These are phyloP conservation scores for Exophiala dermatitidis DNA, from an alignment of 2,329 filamentous ascomycete genomes.

Conservation along the genomic window DNA sequence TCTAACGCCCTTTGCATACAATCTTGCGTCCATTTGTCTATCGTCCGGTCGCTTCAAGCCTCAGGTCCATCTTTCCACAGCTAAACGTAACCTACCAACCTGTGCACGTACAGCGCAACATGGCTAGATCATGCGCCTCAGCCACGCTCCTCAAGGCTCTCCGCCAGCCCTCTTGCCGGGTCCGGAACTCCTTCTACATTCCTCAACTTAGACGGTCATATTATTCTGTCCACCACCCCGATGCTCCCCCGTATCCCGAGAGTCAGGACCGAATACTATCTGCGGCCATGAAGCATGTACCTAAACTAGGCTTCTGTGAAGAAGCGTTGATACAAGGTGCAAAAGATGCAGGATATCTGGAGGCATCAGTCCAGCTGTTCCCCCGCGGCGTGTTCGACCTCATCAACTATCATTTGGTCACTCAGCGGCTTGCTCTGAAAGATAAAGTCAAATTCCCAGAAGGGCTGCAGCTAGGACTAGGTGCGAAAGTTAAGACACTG, in stretches of 20 bases:
- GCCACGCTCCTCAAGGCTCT: background rate
- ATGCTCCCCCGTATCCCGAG: constrained; percentile 56
- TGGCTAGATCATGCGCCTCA: background rate
- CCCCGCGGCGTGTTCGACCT: constrained; percentile 74
- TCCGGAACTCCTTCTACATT: background rate
- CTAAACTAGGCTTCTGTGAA: constrained; percentile 71
- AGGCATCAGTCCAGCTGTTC: constrained; percentile 77
- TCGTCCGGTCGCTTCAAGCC: background rate
- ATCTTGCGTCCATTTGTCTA: background rate
- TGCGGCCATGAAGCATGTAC: constrained; percentile 72
- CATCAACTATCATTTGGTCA: constrained; percentile 68
- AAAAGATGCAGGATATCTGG: constrained; percentile 75
- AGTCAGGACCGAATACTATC: constrained; percentile 71
- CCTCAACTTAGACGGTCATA: constrained; percentile 40
- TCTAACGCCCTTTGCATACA: too few species aligned
- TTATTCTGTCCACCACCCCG: constrained; percentile 66
- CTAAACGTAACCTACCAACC: background rate
- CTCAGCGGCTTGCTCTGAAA: constrained; percentile 55
- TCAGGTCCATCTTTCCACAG: background rate
- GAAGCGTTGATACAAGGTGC: constrained; percentile 68
- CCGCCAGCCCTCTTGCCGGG: background rate
- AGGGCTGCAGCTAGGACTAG: constrained; percentile 40
- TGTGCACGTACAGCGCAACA: too few species aligned
- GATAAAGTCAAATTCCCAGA: constrained; percentile 36
- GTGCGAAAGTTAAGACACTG: constrained; percentile 61